A percentile compares a stretch with the other conserved stretches of the same genome.
Evolutionary conservation across 768 basidiomycete genomes (phyloP).

Genomic region (Hericium rajendrae): DNA sequence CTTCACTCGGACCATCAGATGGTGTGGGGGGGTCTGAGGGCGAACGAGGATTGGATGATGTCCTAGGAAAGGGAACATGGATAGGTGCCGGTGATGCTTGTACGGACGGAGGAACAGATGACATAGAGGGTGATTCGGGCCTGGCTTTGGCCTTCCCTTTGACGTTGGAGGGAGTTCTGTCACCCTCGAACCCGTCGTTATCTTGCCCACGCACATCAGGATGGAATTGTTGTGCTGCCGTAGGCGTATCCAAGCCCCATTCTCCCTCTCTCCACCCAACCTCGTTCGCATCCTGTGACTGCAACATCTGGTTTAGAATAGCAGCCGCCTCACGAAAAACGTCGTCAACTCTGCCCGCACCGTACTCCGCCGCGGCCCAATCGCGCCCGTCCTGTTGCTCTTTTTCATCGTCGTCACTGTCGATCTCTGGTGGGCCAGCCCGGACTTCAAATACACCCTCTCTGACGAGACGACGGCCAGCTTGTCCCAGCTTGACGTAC

Average conservation of each 20-base stretch:
- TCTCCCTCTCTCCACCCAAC: neutral
- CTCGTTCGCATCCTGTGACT: slow-evolving; percentile 10
- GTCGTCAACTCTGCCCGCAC: slow-evolving; percentile 10
- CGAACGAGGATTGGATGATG: slow-evolving; percentile 1
- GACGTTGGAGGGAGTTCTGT: neutral
- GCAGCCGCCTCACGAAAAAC: slow-evolving; percentile 10
- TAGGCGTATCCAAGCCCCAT: neutral
- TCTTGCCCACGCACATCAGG: neutral
- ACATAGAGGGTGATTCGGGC: neutral
- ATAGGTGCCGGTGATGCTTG: slow-evolving; percentile 4
- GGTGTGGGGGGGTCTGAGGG: too few relatives aligned
- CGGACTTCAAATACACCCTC: slow-evolving; percentile 14
- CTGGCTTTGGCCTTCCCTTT: neutral
- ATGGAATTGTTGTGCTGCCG: neutral
- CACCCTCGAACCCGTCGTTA: neutral
- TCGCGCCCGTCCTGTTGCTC: slow-evolving; percentile 12
- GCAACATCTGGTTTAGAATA: slow-evolving; percentile 9
- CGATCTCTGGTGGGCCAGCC: neutral
- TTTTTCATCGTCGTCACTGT: slow-evolving; percentile 6
- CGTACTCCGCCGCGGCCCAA: slow-evolving; percentile 11
- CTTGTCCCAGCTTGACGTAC: slow-evolving; percentile 11
- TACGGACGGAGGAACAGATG: neutral
- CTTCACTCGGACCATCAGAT: slow-evolving; percentile 7
- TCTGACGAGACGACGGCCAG: slow-evolving; percentile 8
- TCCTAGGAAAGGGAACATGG: slow-evolving; percentile 6